phyloP scores from a whole-genome alignment of 2,329 filamentous ascomycete species.

The Corniculantispora saksenae region DNA sequence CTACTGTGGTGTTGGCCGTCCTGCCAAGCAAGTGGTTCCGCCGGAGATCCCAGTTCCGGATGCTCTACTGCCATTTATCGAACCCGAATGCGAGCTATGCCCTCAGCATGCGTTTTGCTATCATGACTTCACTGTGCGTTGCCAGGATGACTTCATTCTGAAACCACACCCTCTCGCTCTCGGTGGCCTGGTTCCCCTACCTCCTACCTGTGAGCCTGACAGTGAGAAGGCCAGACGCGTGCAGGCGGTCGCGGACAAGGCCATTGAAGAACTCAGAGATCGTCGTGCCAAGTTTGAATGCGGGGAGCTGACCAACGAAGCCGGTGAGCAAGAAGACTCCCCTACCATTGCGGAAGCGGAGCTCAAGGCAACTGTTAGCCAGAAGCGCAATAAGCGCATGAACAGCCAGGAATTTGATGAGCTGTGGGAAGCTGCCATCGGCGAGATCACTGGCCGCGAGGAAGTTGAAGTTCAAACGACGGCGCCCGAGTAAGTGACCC shows the following conservation, averaged over 20 bases:
- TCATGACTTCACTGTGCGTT: constrained; percentile 72
- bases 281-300: constrained; percentile 90
- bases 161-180: constrained; percentile 82
- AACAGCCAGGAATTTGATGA: constrained; percentile 89
- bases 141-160: constrained; percentile 84
- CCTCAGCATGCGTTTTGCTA: constrained; percentile 90
- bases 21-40: constrained; percentile 53
- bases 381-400: constrained; percentile 80
- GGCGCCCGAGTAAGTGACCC: constrained; percentile 53
- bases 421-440: constrained; percentile 74
- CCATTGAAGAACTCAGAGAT: constrained; percentile 82
- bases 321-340: constrained; percentile 58
- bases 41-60: constrained; percentile 63
- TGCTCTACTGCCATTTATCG: constrained; percentile 67
- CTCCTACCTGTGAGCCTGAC: constrained; percentile 92
- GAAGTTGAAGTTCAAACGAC: constrained; percentile 52
- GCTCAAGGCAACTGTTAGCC: constrained; percentile 74
- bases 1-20: constrained; percentile 83
- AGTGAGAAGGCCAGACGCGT: constrained; percentile 87
- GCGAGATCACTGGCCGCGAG: constrained; percentile 66
- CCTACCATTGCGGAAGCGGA: constrained; percentile 67
- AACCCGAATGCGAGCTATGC: constrained; percentile 86
- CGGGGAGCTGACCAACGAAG: constrained; percentile 66
- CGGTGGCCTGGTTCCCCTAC: constrained; percentile 77
- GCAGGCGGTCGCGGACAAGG: constrained; percentile 83